Base-by-base conservation (phyloP, 2,329 filamentous ascomycete species). In the Venturia nashicola region DNA sequence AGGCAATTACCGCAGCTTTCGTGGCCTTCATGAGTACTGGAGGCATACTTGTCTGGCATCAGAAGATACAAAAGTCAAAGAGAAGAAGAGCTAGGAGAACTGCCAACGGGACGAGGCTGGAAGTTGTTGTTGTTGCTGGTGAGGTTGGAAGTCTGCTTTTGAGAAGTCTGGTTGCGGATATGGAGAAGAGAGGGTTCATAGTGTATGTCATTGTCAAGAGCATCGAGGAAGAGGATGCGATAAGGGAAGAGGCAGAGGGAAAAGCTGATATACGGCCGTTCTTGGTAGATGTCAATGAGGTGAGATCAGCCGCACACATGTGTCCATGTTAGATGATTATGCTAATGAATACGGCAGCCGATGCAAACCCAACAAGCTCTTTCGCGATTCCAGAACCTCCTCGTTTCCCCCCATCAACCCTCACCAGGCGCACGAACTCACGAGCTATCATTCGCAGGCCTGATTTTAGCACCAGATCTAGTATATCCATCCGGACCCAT, bases 161-260 rank as follows among this genome's bases (percentile, higher is more conserved):
- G 7, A 88, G 87, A 70, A 91, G 90, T 12, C 79, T 97, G 63
- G 86, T 91, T 2, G 77, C 92, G 59, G 94, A 99, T 72, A 80
- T 99, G 68, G 94, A 97, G 76, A 82, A 91, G 65, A 85, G 91
- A 67, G 94, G 94, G 5, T 97, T 95, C 74, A 89, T 97, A 66
- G 90, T 97, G 64, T 99, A 91, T 74, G 81, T 99, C 66, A 89
- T 96, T 0, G 93, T 91, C 70, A 88, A 86, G 67, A 90, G 86
- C n/a, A 78, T 86, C 65, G 90, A 96, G 70, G 93, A 97, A 68
- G 91, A 97, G 73, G 81, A 86, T 43, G 78, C 88, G 67, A 86
- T 97, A 16, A 84, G 90, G 66, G 83, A 84, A 66, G 84, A 96
- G 73, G 40, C 32, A 12, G 42, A 34, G 16, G 83, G 86, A n/a